phyloP scores from a whole-genome alignment of 2,329 filamentous ascomycete genomes.

The Colletotrichum aenigma region DNA sequence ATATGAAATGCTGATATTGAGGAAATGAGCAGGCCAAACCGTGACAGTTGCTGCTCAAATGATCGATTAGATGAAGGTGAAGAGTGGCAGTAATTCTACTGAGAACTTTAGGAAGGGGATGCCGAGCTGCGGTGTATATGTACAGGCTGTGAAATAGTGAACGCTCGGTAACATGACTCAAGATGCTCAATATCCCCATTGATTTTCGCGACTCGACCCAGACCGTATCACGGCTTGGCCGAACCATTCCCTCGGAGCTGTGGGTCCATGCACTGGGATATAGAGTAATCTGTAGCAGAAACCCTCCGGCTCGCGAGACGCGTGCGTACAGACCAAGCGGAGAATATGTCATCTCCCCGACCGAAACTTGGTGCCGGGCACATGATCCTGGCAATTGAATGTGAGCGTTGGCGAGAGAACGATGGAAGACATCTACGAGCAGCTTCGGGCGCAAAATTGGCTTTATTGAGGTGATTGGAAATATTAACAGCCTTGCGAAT shows the following conservation, averaged over 20 bases:
- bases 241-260: background rate
- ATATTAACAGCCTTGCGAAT: background rate
- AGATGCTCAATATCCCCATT: background rate
- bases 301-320: background rate
- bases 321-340: background rate
- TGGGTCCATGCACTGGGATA: background rate
- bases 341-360: background rate
- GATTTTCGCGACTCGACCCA: background rate
- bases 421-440: fast-evolving
- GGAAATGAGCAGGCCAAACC: fast-evolving
- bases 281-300: background rate
- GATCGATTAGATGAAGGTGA: background rate
- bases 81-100: background rate
- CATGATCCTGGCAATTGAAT: background rate
- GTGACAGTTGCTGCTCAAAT: background rate
- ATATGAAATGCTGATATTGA: background rate
- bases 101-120: background rate
- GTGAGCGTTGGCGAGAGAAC: background rate
- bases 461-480: background rate
- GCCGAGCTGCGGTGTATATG: background rate
- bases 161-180: background rate
- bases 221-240: background rate
- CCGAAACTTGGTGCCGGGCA: background rate
- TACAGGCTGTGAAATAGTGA: background rate
- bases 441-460: background rate